A percentile compares a stretch with the other conserved stretches of the same genome.
phyloP scores from a whole-genome alignment of 1,139 yeast genomes.

The Sporopachydermia cereana region DNA sequence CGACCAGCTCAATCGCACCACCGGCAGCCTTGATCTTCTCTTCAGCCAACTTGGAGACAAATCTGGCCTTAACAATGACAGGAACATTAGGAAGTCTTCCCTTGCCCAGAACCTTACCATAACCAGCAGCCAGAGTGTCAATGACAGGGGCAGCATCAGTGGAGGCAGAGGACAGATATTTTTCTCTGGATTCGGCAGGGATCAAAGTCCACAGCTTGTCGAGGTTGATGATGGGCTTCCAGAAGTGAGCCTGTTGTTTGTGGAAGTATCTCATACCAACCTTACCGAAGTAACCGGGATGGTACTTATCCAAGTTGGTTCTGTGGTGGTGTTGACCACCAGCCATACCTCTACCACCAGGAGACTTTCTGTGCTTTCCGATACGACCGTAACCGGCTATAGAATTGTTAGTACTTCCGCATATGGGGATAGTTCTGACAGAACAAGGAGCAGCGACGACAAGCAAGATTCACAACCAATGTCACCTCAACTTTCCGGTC shows the following conservation, averaged over 20 bases:
- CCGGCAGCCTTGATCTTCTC: constrained; percentile 99
- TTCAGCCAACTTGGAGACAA: constrained; percentile 98
- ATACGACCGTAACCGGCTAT: constrained; percentile 99
- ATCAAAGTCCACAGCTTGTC: constrained; percentile 98
- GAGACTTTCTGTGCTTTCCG: constrained; percentile 99
- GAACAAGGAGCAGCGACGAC: too few species aligned
- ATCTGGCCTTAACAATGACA: constrained; percentile 98
- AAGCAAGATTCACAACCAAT: too few species aligned
- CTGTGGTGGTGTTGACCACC: constrained; percentile 99
- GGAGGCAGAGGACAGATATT: constrained; percentile 78
- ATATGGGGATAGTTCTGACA: too few species aligned
- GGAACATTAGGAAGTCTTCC: constrained; percentile 98
- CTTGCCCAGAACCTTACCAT: constrained; percentile 99
- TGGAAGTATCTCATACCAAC: constrained; percentile 99
- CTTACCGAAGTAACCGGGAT: constrained; percentile 99
- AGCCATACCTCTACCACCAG: constrained; percentile 99
- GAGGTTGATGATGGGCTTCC: constrained; percentile 97
- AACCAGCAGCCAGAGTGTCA: constrained; percentile 98
- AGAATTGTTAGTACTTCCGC: constrained; percentile 14
- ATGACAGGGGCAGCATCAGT: constrained; percentile 95
- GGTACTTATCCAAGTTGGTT: constrained; percentile 99
- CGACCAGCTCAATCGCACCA: constrained; percentile 99
- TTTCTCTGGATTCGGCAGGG: constrained; percentile 90
- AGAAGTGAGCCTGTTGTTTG: constrained; percentile 91
- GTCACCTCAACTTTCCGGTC: too few species aligned